A percentile compares a stretch with the other conserved stretches of the same genome.
Evolutionary conservation across 306 rosid genomes (phyloP).

Genomic region (Alnus rubra): DNA sequence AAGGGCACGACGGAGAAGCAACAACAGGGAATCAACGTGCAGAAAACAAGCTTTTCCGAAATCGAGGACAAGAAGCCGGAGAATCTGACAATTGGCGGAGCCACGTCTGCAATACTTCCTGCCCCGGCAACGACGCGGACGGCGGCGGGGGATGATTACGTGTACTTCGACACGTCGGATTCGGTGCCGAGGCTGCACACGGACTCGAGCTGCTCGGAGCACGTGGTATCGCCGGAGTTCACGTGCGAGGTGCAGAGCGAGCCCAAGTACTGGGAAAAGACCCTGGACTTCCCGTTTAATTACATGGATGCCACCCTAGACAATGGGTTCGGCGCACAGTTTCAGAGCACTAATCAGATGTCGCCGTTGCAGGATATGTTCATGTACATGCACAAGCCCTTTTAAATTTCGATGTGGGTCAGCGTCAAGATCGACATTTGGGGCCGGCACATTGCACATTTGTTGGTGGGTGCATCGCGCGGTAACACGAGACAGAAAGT

Average conservation of each 20-base stretch:
- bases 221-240: conserved; percentile 91
- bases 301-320: conserved; percentile 58
- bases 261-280: conserved; percentile 80
- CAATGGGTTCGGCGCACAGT: conserved; percentile 48
- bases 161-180: conserved; percentile 65
- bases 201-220: conserved; percentile 95
- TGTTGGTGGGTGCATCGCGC: conserved; percentile 32
- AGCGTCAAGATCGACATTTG: background rate
- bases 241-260: conserved; percentile 91
- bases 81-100: conserved; percentile 18
- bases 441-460: background rate
- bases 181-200: conserved; percentile 84
- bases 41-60: conserved; percentile 32
- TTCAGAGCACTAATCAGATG: conserved; percentile 58
- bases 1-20: conserved; percentile 67
- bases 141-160: conserved; percentile 41
- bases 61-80: conserved; percentile 68
- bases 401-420: conserved; percentile 14
- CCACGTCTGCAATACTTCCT: background rate
- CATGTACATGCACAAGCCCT: conserved; percentile 67
- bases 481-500: conserved; percentile 78
- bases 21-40: background rate
- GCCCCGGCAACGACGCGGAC: conserved; percentile 25
- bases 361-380: conserved; percentile 86
- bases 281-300: conserved; percentile 52